Evolutionary conservation across 78 protist species (phyloP).

Genomic region (Mantamonas sphyraenae): DNA sequence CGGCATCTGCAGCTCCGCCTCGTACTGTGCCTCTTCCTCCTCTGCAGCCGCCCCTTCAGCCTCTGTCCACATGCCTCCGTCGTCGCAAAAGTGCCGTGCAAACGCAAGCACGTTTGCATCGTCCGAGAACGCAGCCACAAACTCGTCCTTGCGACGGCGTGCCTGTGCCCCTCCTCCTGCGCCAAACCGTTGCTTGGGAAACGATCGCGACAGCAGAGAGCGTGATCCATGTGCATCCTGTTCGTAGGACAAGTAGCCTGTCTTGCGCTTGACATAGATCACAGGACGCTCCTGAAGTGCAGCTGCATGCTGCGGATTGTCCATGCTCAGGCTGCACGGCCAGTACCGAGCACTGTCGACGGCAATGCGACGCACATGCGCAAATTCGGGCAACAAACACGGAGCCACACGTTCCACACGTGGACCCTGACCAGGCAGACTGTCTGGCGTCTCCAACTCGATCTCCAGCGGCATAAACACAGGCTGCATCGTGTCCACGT

Average conservation of each 20-base stretch:
- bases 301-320: neutral
- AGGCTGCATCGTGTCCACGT: constrained; percentile 51
- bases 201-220: neutral
- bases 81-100: too few relatives aligned
- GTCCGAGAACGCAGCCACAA: too few relatives aligned
- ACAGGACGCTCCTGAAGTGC: neutral
- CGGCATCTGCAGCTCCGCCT: too few relatives aligned
- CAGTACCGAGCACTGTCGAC: neutral
- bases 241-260: neutral
- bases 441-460: neutral
- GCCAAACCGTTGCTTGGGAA: neutral
- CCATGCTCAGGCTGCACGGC: neutral
- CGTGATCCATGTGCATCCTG: neutral
- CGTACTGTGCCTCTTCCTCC: too few relatives aligned
- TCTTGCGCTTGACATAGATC: neutral
- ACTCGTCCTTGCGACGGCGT: too few relatives aligned
- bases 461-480: constrained; percentile 1
- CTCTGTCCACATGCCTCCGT: too few relatives aligned
- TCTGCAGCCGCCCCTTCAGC: too few relatives aligned
- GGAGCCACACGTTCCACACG: neutral
- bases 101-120: too few relatives aligned
- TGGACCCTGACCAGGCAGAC: neutral
- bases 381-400: neutral
- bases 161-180: neutral
- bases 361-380: neutral